These are phyloP conservation scores for Hanseniaspora gamundiae DNA, from an alignment of 1,139 yeast species.

Conservation along the genomic window DNA sequence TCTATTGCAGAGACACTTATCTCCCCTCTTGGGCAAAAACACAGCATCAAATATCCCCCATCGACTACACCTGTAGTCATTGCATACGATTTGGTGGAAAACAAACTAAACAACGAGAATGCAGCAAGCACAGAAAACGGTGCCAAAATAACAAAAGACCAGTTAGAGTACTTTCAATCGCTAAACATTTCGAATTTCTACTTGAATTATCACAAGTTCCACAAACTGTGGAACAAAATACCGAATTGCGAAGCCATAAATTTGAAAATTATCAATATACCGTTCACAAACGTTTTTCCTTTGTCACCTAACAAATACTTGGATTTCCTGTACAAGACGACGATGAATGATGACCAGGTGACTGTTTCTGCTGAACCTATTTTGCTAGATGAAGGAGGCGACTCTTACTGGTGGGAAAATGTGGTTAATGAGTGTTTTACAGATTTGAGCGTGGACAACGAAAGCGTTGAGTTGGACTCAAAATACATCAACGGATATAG, in stretches of 20 bases:
- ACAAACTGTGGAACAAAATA: constrained; percentile 21
- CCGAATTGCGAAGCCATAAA: constrained; percentile 17
- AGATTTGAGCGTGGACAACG: constrained; percentile 7
- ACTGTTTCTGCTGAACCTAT: constrained; percentile 14
- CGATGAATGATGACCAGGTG: constrained; percentile 15
- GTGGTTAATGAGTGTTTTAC: constrained; percentile 12
- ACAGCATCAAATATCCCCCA: constrained; percentile 18
- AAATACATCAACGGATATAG: constrained; percentile 18
- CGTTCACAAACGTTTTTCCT: constrained; percentile 24
- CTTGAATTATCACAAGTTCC: constrained; percentile 21
- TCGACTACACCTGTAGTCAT: constrained; percentile 22
- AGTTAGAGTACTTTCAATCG: constrained; percentile 15
- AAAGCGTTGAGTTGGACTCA: constrained; percentile 10
- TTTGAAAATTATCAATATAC: constrained; percentile 22
- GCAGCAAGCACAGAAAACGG: constrained; percentile 7
- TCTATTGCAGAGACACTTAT: constrained; percentile 20
- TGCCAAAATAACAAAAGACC: constrained; percentile 17
- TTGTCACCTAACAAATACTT: constrained; percentile 16
- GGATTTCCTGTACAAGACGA: constrained; percentile 2
- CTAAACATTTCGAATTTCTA: constrained; percentile 20
- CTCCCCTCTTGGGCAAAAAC: constrained; percentile 12
- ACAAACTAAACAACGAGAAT: neutral
- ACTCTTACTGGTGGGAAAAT: constrained; percentile 17
- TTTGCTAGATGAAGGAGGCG: neutral
- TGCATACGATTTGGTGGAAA: constrained; percentile 15